Base-by-base conservation (phyloP, 1,284 basidiomycete species). In the Gymnopus androsaceus region DNA sequence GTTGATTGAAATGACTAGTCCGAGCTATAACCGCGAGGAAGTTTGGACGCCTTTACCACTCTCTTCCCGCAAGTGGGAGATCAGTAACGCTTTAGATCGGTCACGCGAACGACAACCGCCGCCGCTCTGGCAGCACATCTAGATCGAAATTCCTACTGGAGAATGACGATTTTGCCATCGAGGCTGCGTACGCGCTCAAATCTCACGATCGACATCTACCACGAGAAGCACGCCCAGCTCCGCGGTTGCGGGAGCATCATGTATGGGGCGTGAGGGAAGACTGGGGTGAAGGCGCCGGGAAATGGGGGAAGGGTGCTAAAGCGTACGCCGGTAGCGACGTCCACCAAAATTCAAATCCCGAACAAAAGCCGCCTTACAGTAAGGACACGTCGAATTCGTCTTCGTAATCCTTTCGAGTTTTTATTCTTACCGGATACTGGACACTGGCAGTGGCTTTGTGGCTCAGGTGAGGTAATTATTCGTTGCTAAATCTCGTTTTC, bases 1-100 rank as follows among this genome's bases (percentile, higher is more conserved):
- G 14, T 67, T 88, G 30, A 72, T 81, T 49, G 86, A 90, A 68
- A 88, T 89, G 84, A 82, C 81, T 21, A 80, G 79, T 48, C 72
- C 74, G 19, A 69, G 69, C 23, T 86, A 86, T 69, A 69, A 70
- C 15, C 59, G 58, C 2, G 72, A 78, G 52, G 72, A 77, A 41
- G 63, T 61, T 7, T 82, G 84, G 78, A 72, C 76, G 15, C 78
- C 77, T n/a, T 67, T 77, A 8, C 69, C 74, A 1, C 46, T 55
- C 15, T 59, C 55, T 36, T 57, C 61, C 21, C 71, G 76, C 30
- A 72, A 74, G 59, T 79, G 77, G 77, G 75, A 78, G 56, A 33
- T 34, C 49, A 28, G 37, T 59, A 11, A 15, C 40, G 49, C 6
- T 42, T 45, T 21, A 37, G 55, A 49, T 55, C 31, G 37, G 30